phyloP scores from a whole-genome alignment of 1,284 basidiomycete species.

The Grifola frondosa region DNA sequence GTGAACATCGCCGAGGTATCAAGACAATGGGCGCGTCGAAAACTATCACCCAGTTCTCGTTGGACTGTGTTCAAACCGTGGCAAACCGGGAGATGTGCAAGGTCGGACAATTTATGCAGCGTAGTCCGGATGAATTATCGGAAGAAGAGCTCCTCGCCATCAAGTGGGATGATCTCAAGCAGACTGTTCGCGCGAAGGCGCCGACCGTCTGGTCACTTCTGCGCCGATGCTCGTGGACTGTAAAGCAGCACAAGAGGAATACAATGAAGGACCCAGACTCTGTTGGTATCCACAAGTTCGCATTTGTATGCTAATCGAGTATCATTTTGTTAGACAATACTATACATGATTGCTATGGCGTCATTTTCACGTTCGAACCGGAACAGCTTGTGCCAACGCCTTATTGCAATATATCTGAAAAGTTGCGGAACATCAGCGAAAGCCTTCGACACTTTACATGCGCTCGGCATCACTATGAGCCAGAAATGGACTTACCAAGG shows the following conservation, averaged over 20 bases:
- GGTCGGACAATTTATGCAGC: not conserved
- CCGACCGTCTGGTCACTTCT: slow-evolving; percentile 27
- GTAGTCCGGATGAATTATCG: not conserved
- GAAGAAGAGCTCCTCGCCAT: slow-evolving; percentile 9
- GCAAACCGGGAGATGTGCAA: too few relatives aligned
- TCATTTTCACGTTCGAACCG: slow-evolving; percentile 15
- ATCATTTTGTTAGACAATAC: slow-evolving; percentile 18
- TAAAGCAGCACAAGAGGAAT: slow-evolving; percentile 13
- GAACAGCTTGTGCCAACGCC: not conserved
- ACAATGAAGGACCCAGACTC: slow-evolving; percentile 28
- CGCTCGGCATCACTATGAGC: slow-evolving; percentile 28
- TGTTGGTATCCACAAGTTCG: slow-evolving; percentile 22
- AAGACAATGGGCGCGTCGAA: slow-evolving; percentile 18
- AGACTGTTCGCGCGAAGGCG: slow-evolving; percentile 6
- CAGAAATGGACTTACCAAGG: slow-evolving; percentile 21
- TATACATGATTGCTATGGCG: slow-evolving; percentile 27
- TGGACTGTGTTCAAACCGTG: slow-evolving; percentile 8
- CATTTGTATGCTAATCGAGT: not conserved
- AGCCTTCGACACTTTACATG: slow-evolving; percentile 27
- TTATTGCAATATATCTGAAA: slow-evolving; percentile 30
- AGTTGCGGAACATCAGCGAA: slow-evolving; percentile 24
- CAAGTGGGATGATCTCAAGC: slow-evolving; percentile 8
- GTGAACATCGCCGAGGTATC: slow-evolving; percentile 9
- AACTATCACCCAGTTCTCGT: slow-evolving; percentile 20
- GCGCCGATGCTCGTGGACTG: slow-evolving; percentile 14